Base-by-base conservation (phyloP, 495 filamentous ascomycete genomes). In the Neurospora intermedia region DNA sequence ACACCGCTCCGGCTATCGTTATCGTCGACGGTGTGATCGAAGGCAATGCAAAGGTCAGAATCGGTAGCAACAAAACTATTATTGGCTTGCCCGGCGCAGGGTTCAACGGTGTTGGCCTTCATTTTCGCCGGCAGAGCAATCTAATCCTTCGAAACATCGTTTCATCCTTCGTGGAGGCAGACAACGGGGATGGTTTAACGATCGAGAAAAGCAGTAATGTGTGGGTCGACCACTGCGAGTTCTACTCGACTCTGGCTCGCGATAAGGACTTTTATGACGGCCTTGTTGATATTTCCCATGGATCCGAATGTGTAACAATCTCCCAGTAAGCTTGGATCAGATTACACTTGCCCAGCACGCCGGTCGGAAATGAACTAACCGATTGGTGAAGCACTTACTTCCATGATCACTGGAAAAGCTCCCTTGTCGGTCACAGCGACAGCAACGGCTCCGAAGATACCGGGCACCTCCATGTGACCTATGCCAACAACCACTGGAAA, bases 241-340 rank as follows among this genome's bases (percentile, higher is more conserved):
- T 93, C 15, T 87, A 85, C 39, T 88, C 86, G 41, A 84, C 89
- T 76, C 78, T 80, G 38, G 82, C 82, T 75, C 82, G 84, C 74
- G 85, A 84, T 82, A 91, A 90, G 78, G 89, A 92, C 80, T 89
- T 88, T 77, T 91, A 91, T 78, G 90, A 91, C 75, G 90, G 90
- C 0, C 83, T 92, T 0, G 78, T 91, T 43, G 90, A 92, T 76
- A 80, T 91, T 72, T 84, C 84, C 16, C 88, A 89, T 73, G 88
- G 80, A 40, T 77, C 80, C 3, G 85, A 89, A 72, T 88, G 78
- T 71, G 72, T 90, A 71, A 89, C 88, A 38, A 76, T 89, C 70
- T 84, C 79, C 59, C 83, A 79, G 77, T 80, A 73, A 70, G 70
- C n/a, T 7, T 39, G 8, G 4, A 9, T 31, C 43, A 2, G 9